Percentiles rank a stretch among this genome's conserved stretches.
Conservation (phyloP, 2,329 filamentous ascomycete species). For the Aspergillus brunneoviolaceus region DNA sequence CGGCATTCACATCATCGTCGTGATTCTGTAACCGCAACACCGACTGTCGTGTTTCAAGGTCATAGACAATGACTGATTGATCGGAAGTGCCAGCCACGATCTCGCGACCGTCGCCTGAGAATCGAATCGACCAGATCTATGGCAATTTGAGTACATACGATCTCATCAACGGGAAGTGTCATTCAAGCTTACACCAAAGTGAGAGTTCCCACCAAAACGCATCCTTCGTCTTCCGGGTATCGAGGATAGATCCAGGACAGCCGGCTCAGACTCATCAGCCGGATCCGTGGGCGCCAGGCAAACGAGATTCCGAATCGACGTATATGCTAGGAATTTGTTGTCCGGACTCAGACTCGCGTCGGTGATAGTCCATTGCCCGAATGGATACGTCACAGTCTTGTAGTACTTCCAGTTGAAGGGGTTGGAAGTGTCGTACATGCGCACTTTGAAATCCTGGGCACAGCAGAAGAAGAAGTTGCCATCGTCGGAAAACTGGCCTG, state of each 20-base stretch:
- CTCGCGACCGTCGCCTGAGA: constrained; percentile 86
- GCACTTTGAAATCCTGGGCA: constrained; percentile 87
- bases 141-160: constrained; percentile 17
- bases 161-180: background rate
- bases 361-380: constrained; percentile 92
- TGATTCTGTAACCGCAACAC: constrained; percentile 78
- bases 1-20: constrained; percentile 87
- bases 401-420: constrained; percentile 95
- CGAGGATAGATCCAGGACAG: constrained; percentile 68
- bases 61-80: constrained; percentile 81
- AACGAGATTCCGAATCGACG: constrained; percentile 79
- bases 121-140: constrained; percentile 84
- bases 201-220: constrained; percentile 35
- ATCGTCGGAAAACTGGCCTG: constrained; percentile 93
- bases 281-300: constrained; percentile 87
- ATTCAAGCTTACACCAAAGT: constrained; percentile 44
- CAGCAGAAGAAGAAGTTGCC: constrained; percentile 96
- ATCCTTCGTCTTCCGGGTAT: constrained; percentile 47
- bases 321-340: constrained; percentile 89
- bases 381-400: constrained; percentile 82
- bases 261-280: constrained; percentile 74
- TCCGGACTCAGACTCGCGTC: constrained; percentile 89
- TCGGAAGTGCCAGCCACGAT: constrained; percentile 85
- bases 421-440: constrained; percentile 97
- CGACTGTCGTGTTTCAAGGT: constrained; percentile 76